phyloP scores from a whole-genome alignment of 768 basidiomycete species.

The Mycena galopus region DNA sequence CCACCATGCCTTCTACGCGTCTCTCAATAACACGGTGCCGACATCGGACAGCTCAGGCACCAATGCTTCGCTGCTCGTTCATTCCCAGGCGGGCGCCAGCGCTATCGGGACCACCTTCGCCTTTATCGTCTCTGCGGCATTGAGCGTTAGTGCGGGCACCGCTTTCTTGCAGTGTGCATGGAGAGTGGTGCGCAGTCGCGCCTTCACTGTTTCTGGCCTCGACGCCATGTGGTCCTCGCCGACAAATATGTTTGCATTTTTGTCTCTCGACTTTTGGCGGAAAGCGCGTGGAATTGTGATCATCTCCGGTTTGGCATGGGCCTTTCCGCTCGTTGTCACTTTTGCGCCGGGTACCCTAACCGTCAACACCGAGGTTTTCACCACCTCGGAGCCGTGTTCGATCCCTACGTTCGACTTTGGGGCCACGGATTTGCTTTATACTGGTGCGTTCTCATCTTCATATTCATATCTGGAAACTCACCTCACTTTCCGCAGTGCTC shows the following conservation, averaged over 20 bases:
- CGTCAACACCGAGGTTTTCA: not conserved
- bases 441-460: too few species aligned
- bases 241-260: too few species aligned
- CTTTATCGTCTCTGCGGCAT: not conserved
- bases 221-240: too few species aligned
- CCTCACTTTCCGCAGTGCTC: too few species aligned
- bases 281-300: slow-evolving; percentile 2
- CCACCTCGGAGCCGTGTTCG: not conserved
- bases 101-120: slow-evolving; percentile 18
- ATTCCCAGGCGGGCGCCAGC: slow-evolving; percentile 18
- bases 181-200: slow-evolving; percentile 6
- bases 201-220: slow-evolving; percentile 5
- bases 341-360: slow-evolving; percentile 19
- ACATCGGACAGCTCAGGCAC: too few species aligned
- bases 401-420: slow-evolving; percentile 15
- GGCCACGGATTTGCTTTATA: not conserved
- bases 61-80: not conserved
- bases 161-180: slow-evolving; percentile 17
- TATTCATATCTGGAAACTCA: too few species aligned
- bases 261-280: slow-evolving; percentile 1
- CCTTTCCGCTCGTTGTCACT: slow-evolving; percentile 12
- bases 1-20: slow-evolving; percentile 22
- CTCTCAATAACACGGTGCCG: slow-evolving; percentile 6
- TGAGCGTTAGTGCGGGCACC: not conserved
- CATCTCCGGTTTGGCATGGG: not conserved